A percentile compares a stretch with the other conserved stretches of the same genome.
Evolutionary conservation across 257 asterid species (phyloP).

Genomic region (Datura wrightii): DNA sequence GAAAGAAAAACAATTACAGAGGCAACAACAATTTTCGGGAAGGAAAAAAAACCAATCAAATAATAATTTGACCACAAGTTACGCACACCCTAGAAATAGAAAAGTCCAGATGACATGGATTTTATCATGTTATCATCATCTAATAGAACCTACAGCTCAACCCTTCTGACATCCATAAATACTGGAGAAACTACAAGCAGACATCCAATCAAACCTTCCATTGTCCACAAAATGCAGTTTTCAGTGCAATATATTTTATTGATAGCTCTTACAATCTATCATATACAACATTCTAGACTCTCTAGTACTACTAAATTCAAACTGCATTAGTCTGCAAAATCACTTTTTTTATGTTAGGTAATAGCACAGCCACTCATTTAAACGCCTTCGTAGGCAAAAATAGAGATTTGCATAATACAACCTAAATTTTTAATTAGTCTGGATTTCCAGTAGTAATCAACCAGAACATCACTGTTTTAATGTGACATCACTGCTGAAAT

Average conservation of each 20-base stretch:
- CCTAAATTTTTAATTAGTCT: not conserved
- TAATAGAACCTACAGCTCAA: slow-evolving; percentile 21
- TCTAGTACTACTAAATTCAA: not conserved
- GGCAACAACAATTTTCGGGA: not conserved
- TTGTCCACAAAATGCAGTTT: slow-evolving; percentile 12
- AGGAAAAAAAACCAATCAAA: not conserved
- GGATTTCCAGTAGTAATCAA: not conserved
- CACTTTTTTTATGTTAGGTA: not conserved
- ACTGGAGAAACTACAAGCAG: slow-evolving; percentile 14
- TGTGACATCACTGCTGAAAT: not conserved
- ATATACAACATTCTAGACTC: slow-evolving; percentile 11
- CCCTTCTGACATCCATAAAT: not conserved
- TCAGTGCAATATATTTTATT: not conserved
- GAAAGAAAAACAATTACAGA: slow-evolving; percentile 4
- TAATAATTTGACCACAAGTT: not conserved
- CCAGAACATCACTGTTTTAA: slow-evolving; percentile 3
- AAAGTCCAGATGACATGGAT: not conserved
- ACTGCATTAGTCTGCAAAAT: slow-evolving; percentile 16
- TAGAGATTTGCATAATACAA: not conserved
- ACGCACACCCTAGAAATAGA: slow-evolving; percentile 17
- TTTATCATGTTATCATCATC: not conserved
- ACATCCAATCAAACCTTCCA: slow-evolving; percentile 21
- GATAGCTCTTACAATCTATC: slow-evolving; percentile 7
- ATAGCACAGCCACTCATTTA: not conserved
- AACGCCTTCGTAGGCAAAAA: slow-evolving; percentile 12